A percentile compares a stretch with the other conserved stretches of the same genome.
Conservation (phyloP, 129 eudicot genomes). For the Scalesia atractyloides region DNA sequence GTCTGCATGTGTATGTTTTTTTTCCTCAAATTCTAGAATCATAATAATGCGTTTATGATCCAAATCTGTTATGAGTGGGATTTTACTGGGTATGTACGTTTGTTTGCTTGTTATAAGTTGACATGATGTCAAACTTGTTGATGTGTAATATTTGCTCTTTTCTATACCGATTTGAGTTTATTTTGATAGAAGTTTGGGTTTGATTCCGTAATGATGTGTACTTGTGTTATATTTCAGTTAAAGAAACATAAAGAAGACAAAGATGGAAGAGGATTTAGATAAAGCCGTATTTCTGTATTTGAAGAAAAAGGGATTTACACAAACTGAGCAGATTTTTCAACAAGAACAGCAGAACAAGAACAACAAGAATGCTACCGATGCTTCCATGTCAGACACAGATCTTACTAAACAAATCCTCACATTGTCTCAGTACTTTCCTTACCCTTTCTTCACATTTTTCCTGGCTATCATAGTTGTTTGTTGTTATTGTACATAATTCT, state of each 20-base stretch:
- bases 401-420: slow-evolving; percentile 63
- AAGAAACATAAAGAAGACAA: slow-evolving; percentile 13
- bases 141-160: neutral
- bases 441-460: slow-evolving; percentile 14
- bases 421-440: slow-evolving; percentile 52
- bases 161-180: slow-evolving; percentile 4
- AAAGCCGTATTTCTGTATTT: slow-evolving; percentile 60
- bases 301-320: slow-evolving; percentile 80
- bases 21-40: neutral
- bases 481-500: slow-evolving; percentile 2
- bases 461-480: neutral
- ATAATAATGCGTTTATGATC: neutral
- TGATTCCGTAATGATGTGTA: neutral
- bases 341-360: slow-evolving; percentile 66
- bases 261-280: slow-evolving; percentile 82
- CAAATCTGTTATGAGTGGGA: neutral
- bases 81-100: neutral
- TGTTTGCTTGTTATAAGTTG: neutral
- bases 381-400: slow-evolving; percentile 70
- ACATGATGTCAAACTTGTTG: neutral
- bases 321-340: slow-evolving; percentile 63
- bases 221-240: slow-evolving; percentile 22
- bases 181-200: slow-evolving; percentile 2
- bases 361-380: slow-evolving; percentile 44
- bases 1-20: neutral